phyloP scores from a whole-genome alignment of 2,329 filamentous ascomycete genomes.

The Sordariomycetes sp. region DNA sequence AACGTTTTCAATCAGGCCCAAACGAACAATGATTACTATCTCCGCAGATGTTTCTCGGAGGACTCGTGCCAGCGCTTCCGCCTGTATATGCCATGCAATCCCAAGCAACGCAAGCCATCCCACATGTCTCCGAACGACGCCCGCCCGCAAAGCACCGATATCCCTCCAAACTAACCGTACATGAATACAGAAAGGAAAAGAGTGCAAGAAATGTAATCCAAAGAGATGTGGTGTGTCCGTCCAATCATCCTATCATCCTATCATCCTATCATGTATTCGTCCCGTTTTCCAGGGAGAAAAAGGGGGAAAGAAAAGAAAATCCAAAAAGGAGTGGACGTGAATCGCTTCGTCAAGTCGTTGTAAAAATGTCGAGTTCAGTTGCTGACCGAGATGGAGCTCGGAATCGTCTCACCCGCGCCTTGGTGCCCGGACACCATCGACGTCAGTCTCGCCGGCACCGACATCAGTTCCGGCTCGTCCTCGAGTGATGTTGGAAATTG shows the following conservation, averaged over 20 bases:
- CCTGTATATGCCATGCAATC: background rate
- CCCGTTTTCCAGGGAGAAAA: background rate
- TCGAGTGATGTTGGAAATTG: conserved; percentile 1
- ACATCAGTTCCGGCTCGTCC: background rate
- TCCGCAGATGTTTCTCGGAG: background rate
- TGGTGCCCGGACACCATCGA: background rate
- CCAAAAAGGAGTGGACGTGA: background rate
- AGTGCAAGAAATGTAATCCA: background rate
- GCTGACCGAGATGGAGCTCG: background rate
- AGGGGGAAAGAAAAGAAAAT: too few species aligned
- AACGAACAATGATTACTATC: background rate
- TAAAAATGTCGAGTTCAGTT: background rate
- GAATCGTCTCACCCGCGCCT: background rate
- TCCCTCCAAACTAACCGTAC: background rate
- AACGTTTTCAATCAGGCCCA: background rate
- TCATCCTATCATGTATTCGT: background rate
- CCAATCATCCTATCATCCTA: background rate
- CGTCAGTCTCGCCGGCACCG: background rate
- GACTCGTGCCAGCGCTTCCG: background rate
- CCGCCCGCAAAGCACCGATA: background rate
- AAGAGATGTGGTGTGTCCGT: background rate
- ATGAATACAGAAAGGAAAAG: background rate
- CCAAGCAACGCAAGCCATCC: background rate
- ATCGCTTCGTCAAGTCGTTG: background rate
- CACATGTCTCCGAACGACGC: background rate